Evolutionary conservation across 805 yeast genomes (phyloP).

Genomic region (Barnettozyma californica): DNA sequence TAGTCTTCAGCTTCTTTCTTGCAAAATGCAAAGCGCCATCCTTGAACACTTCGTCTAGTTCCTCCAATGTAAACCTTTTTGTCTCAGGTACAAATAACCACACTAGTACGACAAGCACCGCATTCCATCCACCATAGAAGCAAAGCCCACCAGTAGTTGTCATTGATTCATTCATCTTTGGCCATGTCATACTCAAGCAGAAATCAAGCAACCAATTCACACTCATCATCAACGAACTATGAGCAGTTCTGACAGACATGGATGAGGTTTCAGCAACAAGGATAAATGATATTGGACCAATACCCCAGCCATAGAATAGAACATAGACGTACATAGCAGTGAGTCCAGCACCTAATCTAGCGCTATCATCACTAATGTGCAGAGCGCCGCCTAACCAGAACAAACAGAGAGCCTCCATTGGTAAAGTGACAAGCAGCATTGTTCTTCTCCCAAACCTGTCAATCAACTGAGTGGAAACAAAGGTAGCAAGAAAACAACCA

Average conservation of each 20-base stretch:
- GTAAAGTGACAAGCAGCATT: constrained; percentile 52
- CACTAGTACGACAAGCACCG: constrained; percentile 42
- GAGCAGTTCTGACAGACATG: constrained; percentile 44
- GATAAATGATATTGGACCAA: constrained; percentile 52
- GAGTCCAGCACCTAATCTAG: constrained; percentile 39
- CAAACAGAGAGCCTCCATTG: constrained; percentile 51
- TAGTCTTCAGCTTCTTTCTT: background rate
- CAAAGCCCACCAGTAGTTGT: constrained; percentile 46
- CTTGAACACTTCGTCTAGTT: constrained; percentile 65
- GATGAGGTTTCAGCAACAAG: constrained; percentile 50
- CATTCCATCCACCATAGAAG: constrained; percentile 49
- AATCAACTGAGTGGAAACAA: constrained; percentile 43
- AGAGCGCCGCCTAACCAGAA: constrained; percentile 47
- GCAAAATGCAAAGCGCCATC: constrained; percentile 13
- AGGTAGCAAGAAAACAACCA: constrained; percentile 40
- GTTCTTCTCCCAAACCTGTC: constrained; percentile 47
- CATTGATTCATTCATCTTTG: constrained; percentile 39
- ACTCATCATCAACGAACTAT: constrained; percentile 46
- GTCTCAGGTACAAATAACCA: constrained; percentile 54
- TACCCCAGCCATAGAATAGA: constrained; percentile 43
- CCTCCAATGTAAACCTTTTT: constrained; percentile 66
- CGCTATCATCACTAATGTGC: constrained; percentile 31
- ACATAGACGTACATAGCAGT: constrained; percentile 43
- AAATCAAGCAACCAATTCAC: constrained; percentile 37
- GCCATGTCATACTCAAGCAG: constrained; percentile 54